Evolutionary conservation across 257 asterid species (phyloP).

Genomic region (Nicotiana sylvestris): DNA sequence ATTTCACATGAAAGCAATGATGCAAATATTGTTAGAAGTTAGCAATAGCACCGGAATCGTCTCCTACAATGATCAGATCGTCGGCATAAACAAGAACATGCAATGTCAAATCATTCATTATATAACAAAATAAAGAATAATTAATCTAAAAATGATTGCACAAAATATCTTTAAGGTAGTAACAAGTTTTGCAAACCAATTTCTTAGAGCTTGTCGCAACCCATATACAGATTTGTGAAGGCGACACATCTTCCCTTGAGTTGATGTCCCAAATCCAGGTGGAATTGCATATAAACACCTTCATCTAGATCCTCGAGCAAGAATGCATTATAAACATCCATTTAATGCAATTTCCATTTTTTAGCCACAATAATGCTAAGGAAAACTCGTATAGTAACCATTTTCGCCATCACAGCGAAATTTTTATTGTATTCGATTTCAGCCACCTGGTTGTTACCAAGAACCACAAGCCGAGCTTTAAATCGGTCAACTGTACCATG

Average conservation of each 20-base stretch:
- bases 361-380: neutral
- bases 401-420: neutral
- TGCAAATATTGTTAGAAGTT: neutral
- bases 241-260: neutral
- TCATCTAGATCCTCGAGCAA: no score
- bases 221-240: neutral
- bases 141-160: neutral
- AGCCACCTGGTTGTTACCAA: neutral
- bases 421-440: no score
- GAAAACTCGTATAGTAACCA: neutral
- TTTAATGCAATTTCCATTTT: no score
- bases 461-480: neutral
- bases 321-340: no score
- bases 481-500: neutral
- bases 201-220: neutral
- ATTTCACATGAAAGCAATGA: no score
- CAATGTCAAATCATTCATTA: neutral
- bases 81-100: neutral
- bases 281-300: neutral
- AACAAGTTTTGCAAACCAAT: no score
- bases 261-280: neutral
- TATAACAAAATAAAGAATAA: no score
- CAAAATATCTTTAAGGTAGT: neutral
- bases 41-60: no score
- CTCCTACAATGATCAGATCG: neutral